A percentile compares a stretch with the other conserved stretches of the same genome.
These are phyloP conservation scores for Hevea brasiliensis DNA, from an alignment of 345 rosid species.

Conservation along the genomic window DNA sequence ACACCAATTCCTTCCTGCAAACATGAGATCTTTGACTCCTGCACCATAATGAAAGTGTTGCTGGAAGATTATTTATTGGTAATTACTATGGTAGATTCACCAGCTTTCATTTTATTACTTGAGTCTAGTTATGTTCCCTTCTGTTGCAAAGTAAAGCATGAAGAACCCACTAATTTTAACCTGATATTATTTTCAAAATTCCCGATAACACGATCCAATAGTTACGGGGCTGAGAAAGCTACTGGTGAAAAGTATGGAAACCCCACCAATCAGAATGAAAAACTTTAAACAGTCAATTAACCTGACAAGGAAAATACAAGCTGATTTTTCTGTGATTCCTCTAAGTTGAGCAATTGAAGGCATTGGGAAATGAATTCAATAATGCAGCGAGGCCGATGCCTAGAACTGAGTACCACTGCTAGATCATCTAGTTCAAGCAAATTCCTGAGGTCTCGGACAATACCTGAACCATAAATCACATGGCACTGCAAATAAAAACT, in stretches of 20 bases:
- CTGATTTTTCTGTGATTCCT: conserved; percentile 49
- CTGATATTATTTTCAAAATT: not conserved
- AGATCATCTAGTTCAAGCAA: conserved; percentile 76
- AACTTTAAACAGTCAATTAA: not conserved
- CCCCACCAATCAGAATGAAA: not conserved
- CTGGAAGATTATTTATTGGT: not conserved
- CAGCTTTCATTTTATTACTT: not conserved
- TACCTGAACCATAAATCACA: conserved; percentile 67
- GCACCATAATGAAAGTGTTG: conserved; percentile 17
- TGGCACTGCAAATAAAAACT: conserved; percentile 65
- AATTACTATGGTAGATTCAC: not conserved
- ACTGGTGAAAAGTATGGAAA: too few species aligned
- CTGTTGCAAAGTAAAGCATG: not conserved
- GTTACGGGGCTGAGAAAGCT: too few species aligned
- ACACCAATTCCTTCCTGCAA: conserved; percentile 85
- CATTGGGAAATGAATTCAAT: conserved; percentile 77
- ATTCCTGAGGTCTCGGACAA: conserved; percentile 54
- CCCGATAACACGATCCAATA: not conserved
- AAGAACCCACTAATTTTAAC: not conserved
- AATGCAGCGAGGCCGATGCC: conserved; percentile 78
- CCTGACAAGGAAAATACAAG: conserved; percentile 55
- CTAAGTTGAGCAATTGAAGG: conserved; percentile 55
- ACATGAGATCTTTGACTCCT: conserved; percentile 74
- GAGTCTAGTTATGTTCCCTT: not conserved
- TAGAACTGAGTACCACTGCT: conserved; percentile 61